These are phyloP conservation scores for Elymus sibiricus DNA, from an alignment of 176 grass and related monocot species.

Conservation along the genomic window DNA sequence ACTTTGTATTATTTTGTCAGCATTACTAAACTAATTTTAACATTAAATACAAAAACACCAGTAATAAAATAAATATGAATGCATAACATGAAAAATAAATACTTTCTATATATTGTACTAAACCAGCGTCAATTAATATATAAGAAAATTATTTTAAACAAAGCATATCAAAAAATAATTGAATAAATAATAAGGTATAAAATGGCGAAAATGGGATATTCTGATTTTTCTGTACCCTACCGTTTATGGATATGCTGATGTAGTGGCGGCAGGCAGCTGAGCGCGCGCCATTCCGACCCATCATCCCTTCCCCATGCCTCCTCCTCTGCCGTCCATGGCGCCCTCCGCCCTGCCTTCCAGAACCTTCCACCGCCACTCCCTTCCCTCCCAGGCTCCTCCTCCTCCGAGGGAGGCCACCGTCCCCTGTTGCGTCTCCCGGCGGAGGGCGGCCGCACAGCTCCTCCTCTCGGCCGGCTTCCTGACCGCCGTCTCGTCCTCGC, in stretches of 20 bases:
- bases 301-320: not conserved
- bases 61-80: not conserved
- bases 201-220: not conserved
- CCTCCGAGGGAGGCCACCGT: not conserved
- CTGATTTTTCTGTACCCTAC: not conserved
- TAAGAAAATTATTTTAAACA: too few species aligned
- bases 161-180: too few species aligned
- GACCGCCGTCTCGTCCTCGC: conserved; percentile 16
- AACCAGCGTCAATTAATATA: too few species aligned
- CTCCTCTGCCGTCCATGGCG: conserved; percentile 18
- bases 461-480: conserved; percentile 43
- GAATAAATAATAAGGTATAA: not conserved
- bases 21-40: not conserved
- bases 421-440: conserved; percentile 23
- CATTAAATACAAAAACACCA: too few species aligned
- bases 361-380: not conserved
- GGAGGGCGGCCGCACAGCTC: conserved; percentile 34
- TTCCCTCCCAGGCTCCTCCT: not conserved
- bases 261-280: not conserved
- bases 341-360: conserved; percentile 29
- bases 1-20: not conserved
- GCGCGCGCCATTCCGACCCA: conserved; percentile 20
- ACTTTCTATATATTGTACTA: too few species aligned
- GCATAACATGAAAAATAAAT: not conserved
- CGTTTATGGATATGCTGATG: conserved; percentile 33